Evolutionary conservation across 805 yeast species (phyloP), one percentile per base, ranked within the genome.

Genomic region (Zygosaccharomyces lentus): DNA sequence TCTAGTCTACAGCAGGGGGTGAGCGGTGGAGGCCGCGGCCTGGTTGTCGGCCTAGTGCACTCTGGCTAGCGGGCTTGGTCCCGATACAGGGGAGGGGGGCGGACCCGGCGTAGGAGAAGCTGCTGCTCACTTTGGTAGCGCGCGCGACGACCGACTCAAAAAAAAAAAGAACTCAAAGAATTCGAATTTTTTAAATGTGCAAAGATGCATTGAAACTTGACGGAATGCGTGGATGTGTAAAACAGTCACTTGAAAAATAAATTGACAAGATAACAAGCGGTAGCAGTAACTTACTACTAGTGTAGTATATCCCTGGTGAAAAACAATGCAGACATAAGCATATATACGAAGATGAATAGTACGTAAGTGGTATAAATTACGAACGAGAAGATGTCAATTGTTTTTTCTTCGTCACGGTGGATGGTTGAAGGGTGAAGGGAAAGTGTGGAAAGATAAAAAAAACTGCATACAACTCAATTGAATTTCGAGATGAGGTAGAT

Each of bases 161-260:
- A n/a, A n/a, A n/a, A n/a, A n/a, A n/a, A n/a, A n/a, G n/a, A n/a
- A n/a, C n/a, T n/a, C n/a, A n/a, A n/a, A n/a, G n/a, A n/a, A n/a
- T n/a, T n/a, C n/a, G n/a, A n/a, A n/a, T 19, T 19, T 19, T 19
- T 19, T 19, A 19, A 19, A 19, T 9, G 27, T 23, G 40, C 24
- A 37, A 16, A 13, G 40, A 37, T 37, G 32, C 24, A 37, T 23
- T 23, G 35, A 21, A 9, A 7, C 12, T 17, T 9, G 13, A 2
- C 2, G 13, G 13, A 13, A 21, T 35, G 38, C 21, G 25, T 16
- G 29, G 38, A 15, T 21, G 10, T 19, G 13, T 2, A 12, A 21
- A 24, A 24, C 40, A 37, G 40, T 37, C 40, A 37, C 31, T 25
- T 25, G 30, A 37, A 37, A 37, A 34, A 7, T n/a, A n/a, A 9